Percentiles rank a stretch among this genome's conserved stretches.
Evolutionary conservation across 1,284 basidiomycete species (phyloP).

Genomic region (Austropuccinia psidii): DNA sequence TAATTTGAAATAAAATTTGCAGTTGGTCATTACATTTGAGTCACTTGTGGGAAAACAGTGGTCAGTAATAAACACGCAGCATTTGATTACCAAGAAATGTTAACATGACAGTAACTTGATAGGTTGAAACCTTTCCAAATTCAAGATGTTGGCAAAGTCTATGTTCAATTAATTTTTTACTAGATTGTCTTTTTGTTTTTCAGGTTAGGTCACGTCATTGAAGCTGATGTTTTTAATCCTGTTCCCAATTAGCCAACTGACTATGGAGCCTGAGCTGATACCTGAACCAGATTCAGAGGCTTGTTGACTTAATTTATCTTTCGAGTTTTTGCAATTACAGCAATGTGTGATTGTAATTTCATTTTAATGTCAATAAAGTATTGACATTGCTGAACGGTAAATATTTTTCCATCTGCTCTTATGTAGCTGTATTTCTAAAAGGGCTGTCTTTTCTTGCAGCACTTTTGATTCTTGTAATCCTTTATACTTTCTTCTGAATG

Average conservation of each 20-base stretch:
- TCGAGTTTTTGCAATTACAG: conserved; percentile 94
- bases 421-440: neutral
- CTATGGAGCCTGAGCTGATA: conserved; percentile 66
- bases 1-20: too few relatives aligned
- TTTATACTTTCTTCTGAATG: conserved; percentile 85
- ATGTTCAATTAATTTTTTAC: neutral
- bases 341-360: conserved; percentile 87
- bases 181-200: too few relatives aligned
- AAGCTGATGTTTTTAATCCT: too few relatives aligned
- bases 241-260: conserved; percentile 61
- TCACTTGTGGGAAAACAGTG: too few relatives aligned
- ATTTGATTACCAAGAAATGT: too few relatives aligned
- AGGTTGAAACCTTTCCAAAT: conserved; percentile 10
- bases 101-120: conserved; percentile 1
- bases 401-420: conserved; percentile 44
- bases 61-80: too few relatives aligned
- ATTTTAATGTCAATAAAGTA: conserved; percentile 91
- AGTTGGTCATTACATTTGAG: too few relatives aligned
- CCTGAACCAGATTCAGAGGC: conserved; percentile 64
- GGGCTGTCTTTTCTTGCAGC: conserved; percentile 3
- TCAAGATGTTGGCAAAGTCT: conserved; percentile 2
- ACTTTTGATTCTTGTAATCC: conserved; percentile 82
- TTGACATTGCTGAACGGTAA: conserved; percentile 86
- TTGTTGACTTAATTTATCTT: conserved; percentile 75
- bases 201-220: too few relatives aligned